phyloP scores from a whole-genome alignment of 108 stramenopile genomes.

The Cyclotella kingstonii region DNA sequence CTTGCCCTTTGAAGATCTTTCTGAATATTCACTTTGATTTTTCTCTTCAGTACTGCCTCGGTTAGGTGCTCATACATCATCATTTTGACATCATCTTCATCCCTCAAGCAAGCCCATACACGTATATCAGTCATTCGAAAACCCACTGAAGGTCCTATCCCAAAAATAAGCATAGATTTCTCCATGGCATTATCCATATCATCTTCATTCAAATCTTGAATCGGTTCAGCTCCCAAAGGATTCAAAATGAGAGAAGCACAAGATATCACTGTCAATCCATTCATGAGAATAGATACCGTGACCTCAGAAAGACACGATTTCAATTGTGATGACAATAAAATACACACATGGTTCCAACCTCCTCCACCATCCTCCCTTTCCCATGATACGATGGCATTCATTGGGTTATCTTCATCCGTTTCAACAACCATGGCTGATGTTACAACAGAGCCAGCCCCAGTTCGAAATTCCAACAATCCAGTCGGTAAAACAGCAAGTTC shows the following conservation, averaged over 20 bases:
- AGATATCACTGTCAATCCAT: slow-evolving; percentile 48
- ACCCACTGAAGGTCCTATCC: slow-evolving; percentile 58
- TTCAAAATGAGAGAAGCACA: slow-evolving; percentile 29
- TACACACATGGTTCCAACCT: slow-evolving; percentile 86
- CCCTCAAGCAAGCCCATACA: slow-evolving; percentile 74
- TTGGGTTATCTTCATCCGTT: slow-evolving; percentile 34
- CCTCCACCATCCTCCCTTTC: slow-evolving; percentile 52
- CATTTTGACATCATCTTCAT: slow-evolving; percentile 70
- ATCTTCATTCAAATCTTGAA: slow-evolving; percentile 46
- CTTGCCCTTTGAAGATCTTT: slow-evolving; percentile 40
- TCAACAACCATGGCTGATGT: slow-evolving; percentile 20
- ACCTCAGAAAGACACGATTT: slow-evolving; percentile 40
- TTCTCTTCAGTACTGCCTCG: slow-evolving; percentile 76
- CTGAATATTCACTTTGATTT: slow-evolving; percentile 81
- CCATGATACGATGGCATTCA: slow-evolving; percentile 52
- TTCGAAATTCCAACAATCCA: slow-evolving; percentile 75
- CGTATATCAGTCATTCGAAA: slow-evolving; percentile 84
- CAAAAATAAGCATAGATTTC: slow-evolving; percentile 67
- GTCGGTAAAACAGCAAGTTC: slow-evolving; percentile 67
- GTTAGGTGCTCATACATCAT: slow-evolving; percentile 84
- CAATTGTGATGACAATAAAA: slow-evolving; percentile 51
- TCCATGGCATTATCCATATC: slow-evolving; percentile 68
- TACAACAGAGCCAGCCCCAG: slow-evolving; percentile 55
- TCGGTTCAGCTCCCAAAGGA: slow-evolving; percentile 38
- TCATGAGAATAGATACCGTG: slow-evolving; percentile 55